phyloP scores from a whole-genome alignment of 2,329 filamentous ascomycete genomes.

The Penicillium corylophilum region DNA sequence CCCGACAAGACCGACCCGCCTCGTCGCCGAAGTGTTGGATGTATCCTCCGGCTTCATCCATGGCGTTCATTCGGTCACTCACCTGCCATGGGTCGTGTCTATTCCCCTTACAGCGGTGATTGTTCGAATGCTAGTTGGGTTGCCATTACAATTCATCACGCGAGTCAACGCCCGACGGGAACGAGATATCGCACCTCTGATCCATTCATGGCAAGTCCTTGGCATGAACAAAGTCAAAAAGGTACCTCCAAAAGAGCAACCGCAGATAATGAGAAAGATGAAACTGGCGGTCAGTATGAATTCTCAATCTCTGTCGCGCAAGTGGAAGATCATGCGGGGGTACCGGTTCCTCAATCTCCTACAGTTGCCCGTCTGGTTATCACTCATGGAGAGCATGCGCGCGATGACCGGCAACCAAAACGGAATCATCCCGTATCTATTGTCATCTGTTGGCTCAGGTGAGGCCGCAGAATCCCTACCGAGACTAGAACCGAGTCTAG shows the following conservation, averaged over 20 bases:
- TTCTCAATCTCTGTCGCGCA: constrained; percentile 27
- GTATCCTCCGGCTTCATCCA: constrained; percentile 49
- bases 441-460: constrained; percentile 21
- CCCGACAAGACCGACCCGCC: constrained; percentile 44
- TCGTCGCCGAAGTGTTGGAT: constrained; percentile 45
- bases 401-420: constrained; percentile 46
- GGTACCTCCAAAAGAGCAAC: neutral
- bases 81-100: constrained; percentile 55
- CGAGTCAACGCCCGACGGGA: constrained; percentile 42
- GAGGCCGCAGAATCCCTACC: constrained; percentile 21
- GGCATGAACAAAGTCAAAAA: constrained; percentile 10
- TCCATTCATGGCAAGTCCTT: constrained; percentile 36
- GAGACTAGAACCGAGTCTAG: constrained; percentile 50
- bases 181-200: constrained; percentile 44
- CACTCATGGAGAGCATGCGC: constrained; percentile 49
- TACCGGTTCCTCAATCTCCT: constrained; percentile 35
- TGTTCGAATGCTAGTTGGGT: constrained; percentile 49
- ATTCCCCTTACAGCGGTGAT: constrained; percentile 56
- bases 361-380: constrained; percentile 49
- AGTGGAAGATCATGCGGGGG: constrained; percentile 36
- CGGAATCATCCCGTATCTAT: constrained; percentile 43
- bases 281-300: too few relatives aligned
- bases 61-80: constrained; percentile 50
- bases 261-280: neutral
- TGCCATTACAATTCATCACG: constrained; percentile 49